Evolutionary conservation across 2,329 filamentous ascomycete species (phyloP).

Genomic region (Hypoxylon sp.): DNA sequence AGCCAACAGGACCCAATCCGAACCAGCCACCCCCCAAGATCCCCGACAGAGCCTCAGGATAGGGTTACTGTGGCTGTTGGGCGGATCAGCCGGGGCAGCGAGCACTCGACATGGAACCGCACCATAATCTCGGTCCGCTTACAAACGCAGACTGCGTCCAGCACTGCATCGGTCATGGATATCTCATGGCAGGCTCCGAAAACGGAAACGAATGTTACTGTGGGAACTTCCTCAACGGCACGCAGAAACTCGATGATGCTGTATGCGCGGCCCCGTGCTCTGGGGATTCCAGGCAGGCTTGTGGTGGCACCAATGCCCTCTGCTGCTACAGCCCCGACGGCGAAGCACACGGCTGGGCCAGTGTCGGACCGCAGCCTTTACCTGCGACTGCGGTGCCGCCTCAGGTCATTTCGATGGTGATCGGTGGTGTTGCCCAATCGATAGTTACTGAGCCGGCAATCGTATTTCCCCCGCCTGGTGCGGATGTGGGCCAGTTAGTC

Average conservation of each 20-base stretch:
- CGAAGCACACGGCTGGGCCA: conserved; percentile 51
- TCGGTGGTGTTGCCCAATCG: conserved; percentile 46
- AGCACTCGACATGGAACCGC: conserved; percentile 39
- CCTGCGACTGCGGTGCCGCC: conserved; percentile 44
- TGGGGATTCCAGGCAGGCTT: conserved; percentile 60
- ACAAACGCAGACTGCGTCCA: conserved; percentile 56
- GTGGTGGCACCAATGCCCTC: conserved; percentile 62
- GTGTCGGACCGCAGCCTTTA: conserved; percentile 45
- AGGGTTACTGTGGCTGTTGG: conserved; percentile 51
- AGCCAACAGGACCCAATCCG: conserved; percentile 14
- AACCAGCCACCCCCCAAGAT: conserved; percentile 37
- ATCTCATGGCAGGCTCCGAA: conserved; percentile 61
- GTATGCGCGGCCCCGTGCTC: conserved; percentile 63
- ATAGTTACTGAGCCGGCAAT: conserved; percentile 42
- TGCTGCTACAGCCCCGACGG: conserved; percentile 58
- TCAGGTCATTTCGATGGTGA: conserved; percentile 40
- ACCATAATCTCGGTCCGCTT: conserved; percentile 34
- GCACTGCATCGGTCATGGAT: conserved; percentile 61
- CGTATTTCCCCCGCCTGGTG: conserved; percentile 43
- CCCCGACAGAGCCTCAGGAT: conserved; percentile 42
- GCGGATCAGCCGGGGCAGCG: conserved; percentile 44
- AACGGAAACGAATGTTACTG: conserved; percentile 63
- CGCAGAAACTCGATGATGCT: conserved; percentile 57
- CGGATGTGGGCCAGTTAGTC: conserved; percentile 37
- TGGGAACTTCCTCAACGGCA: conserved; percentile 55